These are phyloP conservation scores for Penicillium sp. DNA, from an alignment of 2,329 filamentous ascomycete species.

Conservation along the genomic window DNA sequence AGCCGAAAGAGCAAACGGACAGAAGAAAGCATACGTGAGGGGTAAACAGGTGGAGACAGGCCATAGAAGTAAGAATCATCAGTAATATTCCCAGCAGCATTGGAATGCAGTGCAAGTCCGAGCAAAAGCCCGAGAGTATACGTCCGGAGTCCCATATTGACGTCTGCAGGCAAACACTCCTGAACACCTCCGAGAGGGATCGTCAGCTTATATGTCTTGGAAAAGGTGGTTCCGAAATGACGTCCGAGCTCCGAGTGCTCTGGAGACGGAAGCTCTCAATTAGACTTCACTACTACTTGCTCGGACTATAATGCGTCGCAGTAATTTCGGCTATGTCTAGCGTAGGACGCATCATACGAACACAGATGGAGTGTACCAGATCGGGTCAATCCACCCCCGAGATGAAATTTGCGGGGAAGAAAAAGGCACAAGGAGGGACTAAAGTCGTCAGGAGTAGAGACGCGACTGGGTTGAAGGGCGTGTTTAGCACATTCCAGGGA, in stretches of 20 bases:
- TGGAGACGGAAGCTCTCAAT: too few relatives aligned
- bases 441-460: neutral
- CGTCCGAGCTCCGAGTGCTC: neutral
- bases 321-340: neutral
- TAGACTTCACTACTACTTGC: neutral
- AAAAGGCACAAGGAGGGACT: neutral
- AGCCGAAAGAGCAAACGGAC: neutral
- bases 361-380: neutral
- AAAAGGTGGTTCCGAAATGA: neutral
- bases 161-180: neutral
- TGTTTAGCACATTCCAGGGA: neutral
- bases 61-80: slow-evolving; percentile 16
- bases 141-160: neutral
- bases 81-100: neutral
- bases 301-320: neutral
- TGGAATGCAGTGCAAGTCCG: neutral
- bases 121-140: neutral
- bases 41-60: slow-evolving; percentile 25
- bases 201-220: neutral
- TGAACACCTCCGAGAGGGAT: neutral
- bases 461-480: neutral
- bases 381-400: neutral
- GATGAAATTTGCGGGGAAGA: neutral
- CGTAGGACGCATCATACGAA: neutral
- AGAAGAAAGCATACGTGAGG: slow-evolving; percentile 19